Conservation (phyloP, 1,284 basidiomycete genomes). For the Cutaneotrichosporon cavernicola region DNA sequence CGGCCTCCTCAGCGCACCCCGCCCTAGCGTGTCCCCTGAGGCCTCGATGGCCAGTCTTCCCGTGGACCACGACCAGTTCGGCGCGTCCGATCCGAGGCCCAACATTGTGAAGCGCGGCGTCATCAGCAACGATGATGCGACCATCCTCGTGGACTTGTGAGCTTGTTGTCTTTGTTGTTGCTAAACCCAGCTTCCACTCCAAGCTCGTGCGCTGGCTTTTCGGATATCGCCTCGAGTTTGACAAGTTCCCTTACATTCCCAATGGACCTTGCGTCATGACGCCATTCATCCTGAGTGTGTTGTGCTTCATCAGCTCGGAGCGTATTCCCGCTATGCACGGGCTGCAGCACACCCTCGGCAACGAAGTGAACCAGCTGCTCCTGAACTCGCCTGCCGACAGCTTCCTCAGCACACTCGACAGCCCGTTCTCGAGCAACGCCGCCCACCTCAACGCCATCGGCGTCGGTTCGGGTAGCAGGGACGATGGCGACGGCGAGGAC, state of each 20-base stretch:
- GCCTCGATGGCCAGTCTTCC: background rate
- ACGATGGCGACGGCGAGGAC: constrained; percentile 27
- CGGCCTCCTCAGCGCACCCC: constrained; percentile 20
- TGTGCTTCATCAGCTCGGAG: constrained; percentile 44
- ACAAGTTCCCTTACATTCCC: constrained; percentile 45
- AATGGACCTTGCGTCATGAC: constrained; percentile 43
- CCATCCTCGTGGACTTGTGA: constrained; percentile 41
- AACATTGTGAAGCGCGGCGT: constrained; percentile 44
- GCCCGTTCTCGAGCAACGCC: constrained; percentile 17
- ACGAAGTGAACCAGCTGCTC: constrained; percentile 35
- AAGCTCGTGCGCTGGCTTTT: constrained; percentile 39
- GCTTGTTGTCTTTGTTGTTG: constrained; percentile 7
- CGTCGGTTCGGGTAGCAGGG: constrained; percentile 16
- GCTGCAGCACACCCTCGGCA: constrained; percentile 29
- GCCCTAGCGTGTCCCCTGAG: constrained; percentile 11
- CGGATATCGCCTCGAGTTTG: constrained; percentile 43
- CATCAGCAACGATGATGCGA: constrained; percentile 32
- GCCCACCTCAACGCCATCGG: too few relatives aligned
- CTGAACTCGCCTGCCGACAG: constrained; percentile 42
- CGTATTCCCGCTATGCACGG: constrained; percentile 32
- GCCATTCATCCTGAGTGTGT: constrained; percentile 45
- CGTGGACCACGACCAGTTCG: constrained; percentile 26
- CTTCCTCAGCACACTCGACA: constrained; percentile 25
- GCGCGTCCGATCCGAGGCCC: constrained; percentile 37
- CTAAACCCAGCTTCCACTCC: constrained; percentile 37